A percentile compares a stretch with the other conserved stretches of the same genome.
Conservation (phyloP, 805 yeast genomes). For the Nakazawaea molendinolei region DNA sequence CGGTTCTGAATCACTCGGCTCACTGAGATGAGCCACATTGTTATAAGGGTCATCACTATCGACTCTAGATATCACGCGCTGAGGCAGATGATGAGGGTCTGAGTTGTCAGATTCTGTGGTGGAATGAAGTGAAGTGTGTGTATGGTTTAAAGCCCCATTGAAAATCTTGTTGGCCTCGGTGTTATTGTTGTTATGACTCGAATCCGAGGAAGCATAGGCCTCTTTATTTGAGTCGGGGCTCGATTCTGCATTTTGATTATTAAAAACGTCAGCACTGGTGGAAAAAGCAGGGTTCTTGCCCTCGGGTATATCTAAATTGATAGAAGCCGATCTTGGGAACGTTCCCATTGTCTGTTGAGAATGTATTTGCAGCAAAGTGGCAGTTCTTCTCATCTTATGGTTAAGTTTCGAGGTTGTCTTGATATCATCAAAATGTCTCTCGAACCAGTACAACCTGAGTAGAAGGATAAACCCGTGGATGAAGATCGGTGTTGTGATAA, state of each 20-base stretch:
- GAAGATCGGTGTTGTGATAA: constrained; percentile 78
- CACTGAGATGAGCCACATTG: constrained; percentile 28
- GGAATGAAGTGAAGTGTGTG: too few relatives aligned
- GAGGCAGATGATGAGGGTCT: too few relatives aligned
- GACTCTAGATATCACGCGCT: neutral
- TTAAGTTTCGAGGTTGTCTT: constrained; percentile 70
- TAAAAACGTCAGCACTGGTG: neutral
- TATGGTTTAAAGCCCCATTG: too few relatives aligned
- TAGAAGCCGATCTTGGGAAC: neutral
- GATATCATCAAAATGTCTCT: constrained; percentile 78
- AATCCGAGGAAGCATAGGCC: neutral
- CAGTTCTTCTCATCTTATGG: constrained; percentile 75
- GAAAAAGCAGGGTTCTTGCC: too few relatives aligned
- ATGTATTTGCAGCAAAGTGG: constrained; percentile 52
- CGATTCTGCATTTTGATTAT: neutral
- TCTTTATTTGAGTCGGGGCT: constrained; percentile 4
- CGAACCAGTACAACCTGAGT: constrained; percentile 83
- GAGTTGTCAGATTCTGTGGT: too few relatives aligned
- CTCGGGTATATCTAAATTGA: neutral
- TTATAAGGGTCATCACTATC: constrained; percentile 10
- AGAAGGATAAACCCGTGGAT: constrained; percentile 76
- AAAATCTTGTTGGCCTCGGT: too few relatives aligned
- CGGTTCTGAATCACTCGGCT: constrained; percentile 34
- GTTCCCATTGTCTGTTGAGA: constrained; percentile 4
- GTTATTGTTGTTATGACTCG: constrained; percentile 1